Evolutionary conservation across 495 filamentous ascomycete species (phyloP).

Genomic region (Tuber aestivum): DNA sequence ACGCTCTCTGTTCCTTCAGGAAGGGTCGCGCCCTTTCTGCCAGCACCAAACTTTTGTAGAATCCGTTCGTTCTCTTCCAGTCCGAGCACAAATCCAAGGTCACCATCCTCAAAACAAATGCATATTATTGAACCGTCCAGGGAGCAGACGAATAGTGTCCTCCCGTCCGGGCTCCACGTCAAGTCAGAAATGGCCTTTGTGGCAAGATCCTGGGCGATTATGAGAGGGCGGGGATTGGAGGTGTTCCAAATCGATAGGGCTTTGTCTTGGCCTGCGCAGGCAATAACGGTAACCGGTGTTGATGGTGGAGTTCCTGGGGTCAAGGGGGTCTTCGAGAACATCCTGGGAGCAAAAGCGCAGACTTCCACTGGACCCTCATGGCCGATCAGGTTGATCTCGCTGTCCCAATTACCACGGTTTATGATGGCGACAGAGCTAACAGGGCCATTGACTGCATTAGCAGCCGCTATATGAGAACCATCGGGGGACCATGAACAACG

Average conservation of each 20-base stretch:
- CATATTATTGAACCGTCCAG: conserved; percentile 81
- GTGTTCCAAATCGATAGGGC: conserved; percentile 96
- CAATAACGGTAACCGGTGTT: conserved; percentile 82
- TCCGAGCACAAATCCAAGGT: conserved; percentile 66
- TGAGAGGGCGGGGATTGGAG: conserved; percentile 78
- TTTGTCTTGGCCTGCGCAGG: conserved; percentile 94
- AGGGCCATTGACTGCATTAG: conserved; percentile 93
- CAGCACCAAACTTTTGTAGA: conserved; percentile 84
- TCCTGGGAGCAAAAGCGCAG: conserved; percentile 87
- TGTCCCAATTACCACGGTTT: conserved; percentile 85
- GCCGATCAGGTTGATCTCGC: conserved; percentile 93
- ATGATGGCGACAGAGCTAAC: conserved; percentile 96
- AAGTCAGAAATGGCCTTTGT: conserved; percentile 89
- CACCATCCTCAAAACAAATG: conserved; percentile 63
- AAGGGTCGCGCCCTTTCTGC: conserved; percentile 76
- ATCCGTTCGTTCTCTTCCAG: conserved; percentile 86
- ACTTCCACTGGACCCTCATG: conserved; percentile 97
- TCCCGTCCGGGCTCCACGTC: conserved; percentile 90
- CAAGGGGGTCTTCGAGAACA: conserved; percentile 69
- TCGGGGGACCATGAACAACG: conserved; percentile 96
- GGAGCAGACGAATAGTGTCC: conserved; percentile 74
- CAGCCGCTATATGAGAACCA: conserved; percentile 91
- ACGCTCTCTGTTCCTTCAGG: conserved; percentile 84
- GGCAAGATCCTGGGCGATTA: conserved; percentile 79
- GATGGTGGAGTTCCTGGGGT: conserved; percentile 45